These are phyloP conservation scores for Talaromyces sp. DNA, from an alignment of 2,329 filamentous ascomycete species.

Conservation along the genomic window DNA sequence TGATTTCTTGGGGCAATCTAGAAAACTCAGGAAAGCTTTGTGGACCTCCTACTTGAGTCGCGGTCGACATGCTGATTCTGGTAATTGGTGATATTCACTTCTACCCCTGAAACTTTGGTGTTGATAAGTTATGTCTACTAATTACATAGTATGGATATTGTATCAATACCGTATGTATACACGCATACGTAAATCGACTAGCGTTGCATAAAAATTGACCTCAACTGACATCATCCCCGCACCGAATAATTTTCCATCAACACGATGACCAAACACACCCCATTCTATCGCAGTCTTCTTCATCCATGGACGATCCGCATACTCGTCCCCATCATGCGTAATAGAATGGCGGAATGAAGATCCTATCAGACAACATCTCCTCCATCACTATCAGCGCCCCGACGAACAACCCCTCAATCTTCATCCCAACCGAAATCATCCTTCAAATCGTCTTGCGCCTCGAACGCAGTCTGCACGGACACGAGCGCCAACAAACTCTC, in stretches of 20 bases:
- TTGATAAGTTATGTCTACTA: no score
- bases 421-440: constrained; percentile 17
- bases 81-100: neutral
- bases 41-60: neutral
- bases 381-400: neutral
- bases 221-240: constrained; percentile 16
- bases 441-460: constrained; percentile 15
- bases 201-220: neutral
- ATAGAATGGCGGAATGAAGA: constrained; percentile 19
- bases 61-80: neutral
- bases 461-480: constrained; percentile 16
- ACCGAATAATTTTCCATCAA: neutral
- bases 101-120: neutral
- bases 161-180: neutral
- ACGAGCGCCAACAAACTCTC: constrained; percentile 45
- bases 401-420: neutral
- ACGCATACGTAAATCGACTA: neutral
- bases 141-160: neutral
- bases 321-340: neutral
- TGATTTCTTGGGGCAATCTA: neutral
- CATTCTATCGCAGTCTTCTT: neutral
- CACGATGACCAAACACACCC: neutral
- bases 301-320: neutral
- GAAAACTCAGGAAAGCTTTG: neutral
- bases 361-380: constrained; percentile 8